Evolutionary conservation across 768 basidiomycete species (phyloP).

Genomic region (Xerocomus brunneocitrinus): DNA sequence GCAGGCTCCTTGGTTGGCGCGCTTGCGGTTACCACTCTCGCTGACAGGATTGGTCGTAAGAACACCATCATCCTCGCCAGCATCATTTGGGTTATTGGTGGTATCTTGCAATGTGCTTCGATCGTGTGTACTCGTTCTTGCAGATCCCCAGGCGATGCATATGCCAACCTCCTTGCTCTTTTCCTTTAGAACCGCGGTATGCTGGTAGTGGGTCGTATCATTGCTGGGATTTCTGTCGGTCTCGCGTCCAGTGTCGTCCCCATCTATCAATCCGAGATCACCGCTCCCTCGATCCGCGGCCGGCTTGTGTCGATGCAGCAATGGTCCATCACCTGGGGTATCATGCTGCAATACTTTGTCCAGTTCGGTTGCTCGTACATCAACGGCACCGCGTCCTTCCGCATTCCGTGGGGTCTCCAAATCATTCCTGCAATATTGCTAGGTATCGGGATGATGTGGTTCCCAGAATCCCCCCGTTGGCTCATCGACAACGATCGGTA

Average conservation of each 20-base stretch:
- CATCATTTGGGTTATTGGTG: conserved; percentile 68
- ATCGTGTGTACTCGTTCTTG: conserved; percentile 27
- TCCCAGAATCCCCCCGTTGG: conserved; percentile 72
- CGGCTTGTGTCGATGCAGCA: conserved; percentile 75
- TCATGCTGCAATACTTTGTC: conserved; percentile 70
- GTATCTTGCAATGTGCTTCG: conserved; percentile 65
- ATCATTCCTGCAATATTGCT: conserved; percentile 74
- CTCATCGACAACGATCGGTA: conserved; percentile 59
- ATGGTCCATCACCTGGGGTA: conserved; percentile 80
- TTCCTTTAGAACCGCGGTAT: conserved; percentile 57
- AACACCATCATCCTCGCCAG: conserved; percentile 63
- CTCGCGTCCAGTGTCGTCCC: conserved; percentile 64
- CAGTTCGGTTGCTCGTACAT: conserved; percentile 71
- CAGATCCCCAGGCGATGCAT: background rate
- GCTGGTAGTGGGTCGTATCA: conserved; percentile 66
- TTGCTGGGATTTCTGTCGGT: conserved; percentile 65
- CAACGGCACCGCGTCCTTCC: conserved; percentile 65
- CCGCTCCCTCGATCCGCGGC: conserved; percentile 67
- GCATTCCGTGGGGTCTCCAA: conserved; percentile 77
- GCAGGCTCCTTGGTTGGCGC: conserved; percentile 65
- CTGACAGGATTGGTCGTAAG: conserved; percentile 63
- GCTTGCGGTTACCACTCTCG: conserved; percentile 56
- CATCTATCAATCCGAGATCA: conserved; percentile 72
- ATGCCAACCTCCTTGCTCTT: background rate
- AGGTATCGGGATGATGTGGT: conserved; percentile 58